Conservation (phyloP, 345 rosid species). For the Chamaenerion angustifolium region DNA sequence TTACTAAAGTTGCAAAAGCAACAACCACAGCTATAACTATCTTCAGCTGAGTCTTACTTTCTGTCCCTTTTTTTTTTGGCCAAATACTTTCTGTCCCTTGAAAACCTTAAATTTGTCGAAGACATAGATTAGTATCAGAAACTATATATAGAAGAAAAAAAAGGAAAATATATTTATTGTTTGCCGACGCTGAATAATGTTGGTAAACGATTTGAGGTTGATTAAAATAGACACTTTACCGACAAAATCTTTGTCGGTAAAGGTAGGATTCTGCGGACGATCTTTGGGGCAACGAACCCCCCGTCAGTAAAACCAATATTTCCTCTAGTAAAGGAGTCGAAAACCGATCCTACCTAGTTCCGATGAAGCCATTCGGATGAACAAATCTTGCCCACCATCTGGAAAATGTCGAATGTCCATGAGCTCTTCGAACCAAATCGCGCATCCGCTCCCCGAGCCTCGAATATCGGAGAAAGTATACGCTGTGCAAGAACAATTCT, state of each 20-base stretch:
- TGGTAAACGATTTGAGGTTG: too few species aligned
- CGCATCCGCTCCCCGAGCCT: slow-evolving; percentile 25
- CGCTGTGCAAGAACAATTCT: slow-evolving; percentile 27
- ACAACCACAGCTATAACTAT: background rate
- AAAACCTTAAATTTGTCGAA: too few species aligned
- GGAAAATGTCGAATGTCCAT: slow-evolving; percentile 15
- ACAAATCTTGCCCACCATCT: slow-evolving; percentile 19
- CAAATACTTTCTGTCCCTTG: background rate
- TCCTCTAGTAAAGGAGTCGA: background rate
- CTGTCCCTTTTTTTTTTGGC: too few species aligned
- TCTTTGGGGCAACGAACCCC: too few species aligned
- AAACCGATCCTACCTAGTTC: slow-evolving; percentile 13
- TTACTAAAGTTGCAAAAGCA: background rate
- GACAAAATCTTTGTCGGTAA: background rate
- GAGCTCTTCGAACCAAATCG: slow-evolving; percentile 23
- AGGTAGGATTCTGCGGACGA: too few species aligned
- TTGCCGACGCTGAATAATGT: too few species aligned
- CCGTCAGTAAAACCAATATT: too few species aligned
- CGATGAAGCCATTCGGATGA: slow-evolving; percentile 17
- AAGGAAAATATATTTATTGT: too few species aligned
- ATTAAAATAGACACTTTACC: too few species aligned
- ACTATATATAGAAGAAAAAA: too few species aligned
- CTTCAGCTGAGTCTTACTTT: background rate
- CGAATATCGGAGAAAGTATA: slow-evolving; percentile 15
- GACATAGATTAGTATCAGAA: too few species aligned